Percentiles rank a stretch among this genome's conserved stretches.
Conservation (phyloP, 2,329 filamentous ascomycete species). For the Sporothrix globosa region DNA sequence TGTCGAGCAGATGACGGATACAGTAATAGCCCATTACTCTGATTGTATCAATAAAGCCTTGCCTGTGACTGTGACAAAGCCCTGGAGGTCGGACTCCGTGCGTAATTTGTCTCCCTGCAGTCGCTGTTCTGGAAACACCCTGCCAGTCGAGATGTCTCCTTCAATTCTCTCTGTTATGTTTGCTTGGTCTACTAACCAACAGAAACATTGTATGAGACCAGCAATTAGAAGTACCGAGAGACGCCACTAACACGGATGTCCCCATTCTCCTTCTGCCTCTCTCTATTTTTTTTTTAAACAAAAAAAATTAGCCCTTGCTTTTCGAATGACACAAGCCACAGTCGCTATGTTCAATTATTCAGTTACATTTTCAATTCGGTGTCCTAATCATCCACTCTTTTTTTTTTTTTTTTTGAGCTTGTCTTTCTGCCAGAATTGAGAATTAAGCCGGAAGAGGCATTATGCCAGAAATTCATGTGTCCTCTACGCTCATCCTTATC, state of each 20-base stretch:
- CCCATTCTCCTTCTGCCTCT: too few relatives aligned
- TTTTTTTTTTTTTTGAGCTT: not conserved
- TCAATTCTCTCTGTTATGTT: too few relatives aligned
- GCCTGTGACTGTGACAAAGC: too few relatives aligned
- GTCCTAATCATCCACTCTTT: not conserved
- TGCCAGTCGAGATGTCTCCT: too few relatives aligned
- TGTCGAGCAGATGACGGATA: not conserved
- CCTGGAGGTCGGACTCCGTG: not conserved
- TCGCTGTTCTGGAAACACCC: too few relatives aligned
- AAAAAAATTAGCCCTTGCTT: too few relatives aligned
- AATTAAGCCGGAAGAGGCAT: not conserved
- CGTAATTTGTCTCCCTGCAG: too few relatives aligned
- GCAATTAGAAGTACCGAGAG: not conserved
- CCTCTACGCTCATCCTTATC: not conserved
- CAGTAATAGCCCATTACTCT: not conserved
- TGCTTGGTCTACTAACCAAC: not conserved
- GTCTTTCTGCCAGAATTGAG: constrained; percentile 6
- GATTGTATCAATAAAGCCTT: too few relatives aligned
- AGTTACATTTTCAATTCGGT: not conserved
- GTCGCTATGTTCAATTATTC: not conserved
- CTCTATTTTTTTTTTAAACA: too few relatives aligned
- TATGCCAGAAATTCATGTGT: not conserved
- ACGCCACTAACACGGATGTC: not conserved
- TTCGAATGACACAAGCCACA: not conserved
- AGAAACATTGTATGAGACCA: not conserved